These are phyloP conservation scores for Stemphylium lycopersici DNA, from an alignment of 2,329 filamentous ascomycete genomes.

Conservation along the genomic window DNA sequence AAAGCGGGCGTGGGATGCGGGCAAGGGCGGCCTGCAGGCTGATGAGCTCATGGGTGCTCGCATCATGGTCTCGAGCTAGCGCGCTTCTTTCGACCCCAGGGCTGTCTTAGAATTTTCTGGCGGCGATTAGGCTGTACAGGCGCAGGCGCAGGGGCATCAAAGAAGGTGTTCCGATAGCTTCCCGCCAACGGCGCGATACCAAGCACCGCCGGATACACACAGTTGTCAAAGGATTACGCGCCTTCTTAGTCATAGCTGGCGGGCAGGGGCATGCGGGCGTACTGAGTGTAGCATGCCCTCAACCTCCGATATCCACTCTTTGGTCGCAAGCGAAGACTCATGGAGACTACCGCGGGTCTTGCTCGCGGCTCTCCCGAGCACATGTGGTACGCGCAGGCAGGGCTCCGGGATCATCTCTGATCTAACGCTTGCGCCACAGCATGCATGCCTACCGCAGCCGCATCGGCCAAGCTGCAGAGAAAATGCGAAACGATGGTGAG, in stretches of 20 bases:
- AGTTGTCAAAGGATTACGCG: neutral
- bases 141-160: slow-evolving; percentile 14
- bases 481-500: slow-evolving; percentile 12
- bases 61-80: slow-evolving; percentile 16
- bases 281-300: neutral
- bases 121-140: slow-evolving; percentile 3
- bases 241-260: neutral
- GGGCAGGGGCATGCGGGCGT: neutral
- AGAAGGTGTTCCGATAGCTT: slow-evolving; percentile 35
- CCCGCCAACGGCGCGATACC: slow-evolving; percentile 33
- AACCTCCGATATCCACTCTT: neutral
- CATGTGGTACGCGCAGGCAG: neutral
- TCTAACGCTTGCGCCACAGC: slow-evolving; percentile 14
- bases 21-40: slow-evolving; percentile 29
- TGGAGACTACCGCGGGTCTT: too few species aligned
- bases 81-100: slow-evolving; percentile 4
- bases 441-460: slow-evolving; percentile 4
- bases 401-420: neutral
- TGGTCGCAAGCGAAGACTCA: too few species aligned
- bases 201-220: slow-evolving; percentile 2
- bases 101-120: slow-evolving; percentile 17
- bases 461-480: slow-evolving; percentile 13
- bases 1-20: slow-evolving; percentile 19
- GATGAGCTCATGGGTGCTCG: slow-evolving; percentile 24
- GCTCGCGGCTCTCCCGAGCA: slow-evolving; percentile 9